These are phyloP conservation scores for Candida gorgasii DNA, from an alignment of 805 yeast genomes.

Conservation along the genomic window DNA sequence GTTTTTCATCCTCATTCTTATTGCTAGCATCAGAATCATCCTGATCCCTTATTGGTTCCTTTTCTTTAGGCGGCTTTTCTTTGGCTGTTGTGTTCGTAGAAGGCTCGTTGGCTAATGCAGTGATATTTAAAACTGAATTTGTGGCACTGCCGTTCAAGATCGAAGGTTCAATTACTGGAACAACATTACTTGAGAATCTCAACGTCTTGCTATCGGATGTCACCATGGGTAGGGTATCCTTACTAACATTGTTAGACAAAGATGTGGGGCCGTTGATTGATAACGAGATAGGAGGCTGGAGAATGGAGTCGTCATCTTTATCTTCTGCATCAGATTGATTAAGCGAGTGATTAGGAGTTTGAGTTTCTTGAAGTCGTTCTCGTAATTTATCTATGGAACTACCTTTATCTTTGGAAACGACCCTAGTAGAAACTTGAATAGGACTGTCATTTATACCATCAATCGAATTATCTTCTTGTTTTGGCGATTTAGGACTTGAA, in stretches of 20 bases:
- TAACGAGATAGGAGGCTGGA: constrained; percentile 3
- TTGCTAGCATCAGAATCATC: neutral
- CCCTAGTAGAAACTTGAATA: neutral
- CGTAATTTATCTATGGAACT: too few relatives aligned
- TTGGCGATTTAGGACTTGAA: constrained; percentile 15
- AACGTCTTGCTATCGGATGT: constrained; percentile 37
- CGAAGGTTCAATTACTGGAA: constrained; percentile 22
- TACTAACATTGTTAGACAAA: constrained; percentile 4
- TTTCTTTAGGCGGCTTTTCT: neutral
- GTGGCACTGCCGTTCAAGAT: constrained; percentile 27
- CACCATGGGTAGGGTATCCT: constrained; percentile 18
- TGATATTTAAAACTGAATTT: constrained; percentile 34
- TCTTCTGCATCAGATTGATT: constrained; percentile 3
- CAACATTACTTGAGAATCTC: constrained; percentile 27
- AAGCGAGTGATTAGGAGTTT: constrained; percentile 9
- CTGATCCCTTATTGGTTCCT: too few relatives aligned
- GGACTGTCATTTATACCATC: constrained; percentile 12
- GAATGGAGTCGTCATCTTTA: neutral
- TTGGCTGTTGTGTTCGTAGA: neutral
- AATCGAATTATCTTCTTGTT: constrained; percentile 10
- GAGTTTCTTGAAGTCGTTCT: too few relatives aligned
- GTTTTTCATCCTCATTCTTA: constrained; percentile 7
- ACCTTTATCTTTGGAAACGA: neutral
- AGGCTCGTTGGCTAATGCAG: constrained; percentile 25
- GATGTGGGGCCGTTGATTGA: too few relatives aligned